phyloP scores from a whole-genome alignment of 2,329 filamentous ascomycete genomes.

The Microthyrium microscopicum region DNA sequence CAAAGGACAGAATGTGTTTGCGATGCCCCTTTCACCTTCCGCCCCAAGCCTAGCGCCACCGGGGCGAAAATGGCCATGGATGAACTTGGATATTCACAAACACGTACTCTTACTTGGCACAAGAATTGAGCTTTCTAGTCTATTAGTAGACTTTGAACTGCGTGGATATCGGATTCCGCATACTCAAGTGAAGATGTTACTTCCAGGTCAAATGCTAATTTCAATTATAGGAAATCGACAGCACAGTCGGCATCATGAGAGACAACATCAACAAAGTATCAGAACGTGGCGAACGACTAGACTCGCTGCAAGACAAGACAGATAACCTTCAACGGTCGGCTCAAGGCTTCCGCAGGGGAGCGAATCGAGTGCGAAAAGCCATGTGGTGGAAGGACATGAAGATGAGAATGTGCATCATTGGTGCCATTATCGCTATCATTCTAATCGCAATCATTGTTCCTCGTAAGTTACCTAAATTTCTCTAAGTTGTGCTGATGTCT shows the following conservation, averaged over 20 bases:
- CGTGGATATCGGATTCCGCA: background rate
- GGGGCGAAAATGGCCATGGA: background rate
- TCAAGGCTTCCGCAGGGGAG: constrained; percentile 87
- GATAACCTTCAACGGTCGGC: constrained; percentile 84
- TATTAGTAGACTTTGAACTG: background rate
- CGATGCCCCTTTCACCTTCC: background rate
- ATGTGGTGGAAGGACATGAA: constrained; percentile 99
- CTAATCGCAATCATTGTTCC: constrained; percentile 87
- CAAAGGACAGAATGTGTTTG: background rate
- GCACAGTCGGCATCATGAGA: constrained; percentile 86
- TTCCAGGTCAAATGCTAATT: background rate
- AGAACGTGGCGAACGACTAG: constrained; percentile 76
- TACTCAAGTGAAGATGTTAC: background rate
- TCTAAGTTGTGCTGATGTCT: background rate
- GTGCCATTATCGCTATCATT: constrained; percentile 79
- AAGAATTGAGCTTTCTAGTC: background rate
- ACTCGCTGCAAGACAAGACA: constrained; percentile 83
- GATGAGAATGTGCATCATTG: constrained; percentile 94
- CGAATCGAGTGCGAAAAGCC: constrained; percentile 80
- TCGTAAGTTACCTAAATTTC: constrained; percentile 39
- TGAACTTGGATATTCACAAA: background rate
- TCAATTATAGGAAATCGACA: constrained; percentile 71
- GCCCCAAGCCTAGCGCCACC: background rate
- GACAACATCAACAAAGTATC: constrained; percentile 96
- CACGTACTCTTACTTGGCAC: background rate